Percentiles rank a stretch among this genome's conserved stretches.
Evolutionary conservation across 2,329 filamentous ascomycete species (phyloP).

Genomic region (Coniella vitis): DNA sequence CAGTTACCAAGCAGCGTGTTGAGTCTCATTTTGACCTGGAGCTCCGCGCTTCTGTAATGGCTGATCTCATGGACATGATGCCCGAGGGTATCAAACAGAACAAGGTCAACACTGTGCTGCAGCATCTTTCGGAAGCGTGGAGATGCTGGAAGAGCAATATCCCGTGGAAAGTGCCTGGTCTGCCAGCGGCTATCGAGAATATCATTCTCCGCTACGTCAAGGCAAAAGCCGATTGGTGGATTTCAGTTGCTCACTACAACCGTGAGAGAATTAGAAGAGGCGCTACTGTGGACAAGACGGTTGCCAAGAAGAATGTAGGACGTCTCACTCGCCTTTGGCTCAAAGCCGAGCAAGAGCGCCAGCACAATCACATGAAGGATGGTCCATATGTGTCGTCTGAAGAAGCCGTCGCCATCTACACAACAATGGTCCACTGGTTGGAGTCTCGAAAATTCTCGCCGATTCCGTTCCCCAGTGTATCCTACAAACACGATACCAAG

Average conservation of each 20-base stretch:
- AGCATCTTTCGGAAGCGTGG: constrained; percentile 97
- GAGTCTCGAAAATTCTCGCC: constrained; percentile 98
- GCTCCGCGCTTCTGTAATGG: constrained; percentile 96
- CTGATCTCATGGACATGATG: constrained; percentile 99
- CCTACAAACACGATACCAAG: constrained; percentile 99
- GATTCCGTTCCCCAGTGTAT: constrained; percentile 97
- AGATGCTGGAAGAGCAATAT: constrained; percentile 99
- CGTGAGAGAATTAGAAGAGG: constrained; percentile 93
- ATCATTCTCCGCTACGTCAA: constrained; percentile 98
- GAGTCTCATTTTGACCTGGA: constrained; percentile 98
- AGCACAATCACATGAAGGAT: constrained; percentile 99
- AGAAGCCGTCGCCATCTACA: constrained; percentile 97
- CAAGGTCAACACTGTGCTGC: constrained; percentile 95
- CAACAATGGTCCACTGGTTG: constrained; percentile 96
- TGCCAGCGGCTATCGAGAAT: constrained; percentile 96
- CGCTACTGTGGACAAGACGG: constrained; percentile 97
- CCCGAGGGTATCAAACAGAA: constrained; percentile 99
- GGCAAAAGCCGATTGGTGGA: constrained; percentile 99
- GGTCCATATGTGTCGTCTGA: constrained; percentile 97
- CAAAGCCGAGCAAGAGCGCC: constrained; percentile 95
- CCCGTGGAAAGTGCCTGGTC: constrained; percentile 95
- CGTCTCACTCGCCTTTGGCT: constrained; percentile 92
- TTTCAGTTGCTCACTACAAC: constrained; percentile 98
- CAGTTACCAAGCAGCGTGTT: constrained; percentile 96
- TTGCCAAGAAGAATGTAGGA: constrained; percentile 97